A percentile compares a stretch with the other conserved stretches of the same genome.
phyloP scores from a whole-genome alignment of 2,329 filamentous ascomycete genomes.

The Salinomyces thailandicus region DNA sequence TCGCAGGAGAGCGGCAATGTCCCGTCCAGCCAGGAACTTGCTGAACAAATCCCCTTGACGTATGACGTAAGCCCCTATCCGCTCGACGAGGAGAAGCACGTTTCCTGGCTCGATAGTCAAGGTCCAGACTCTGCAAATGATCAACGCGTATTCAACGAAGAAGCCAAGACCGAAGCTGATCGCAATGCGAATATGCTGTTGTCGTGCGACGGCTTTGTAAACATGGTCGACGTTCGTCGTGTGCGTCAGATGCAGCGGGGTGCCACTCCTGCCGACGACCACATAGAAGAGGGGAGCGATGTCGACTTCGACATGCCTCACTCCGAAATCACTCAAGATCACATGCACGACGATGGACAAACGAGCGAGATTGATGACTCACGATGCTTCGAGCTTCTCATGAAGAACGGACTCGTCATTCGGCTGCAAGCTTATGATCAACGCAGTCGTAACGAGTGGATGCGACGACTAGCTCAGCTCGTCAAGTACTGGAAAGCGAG shows the following conservation, averaged over 20 bases:
- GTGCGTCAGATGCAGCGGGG: slow-evolving; percentile 47
- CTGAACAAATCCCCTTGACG: slow-evolving; percentile 47
- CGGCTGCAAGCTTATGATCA: slow-evolving; percentile 47
- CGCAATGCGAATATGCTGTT: slow-evolving; percentile 49
- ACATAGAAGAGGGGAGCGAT: slow-evolving; percentile 42
- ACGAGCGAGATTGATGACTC: slow-evolving; percentile 45
- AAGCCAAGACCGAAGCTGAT: slow-evolving; percentile 49
- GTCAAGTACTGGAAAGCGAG: slow-evolving; percentile 53
- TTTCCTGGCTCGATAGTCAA: slow-evolving; percentile 46
- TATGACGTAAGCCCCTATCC: slow-evolving; percentile 54
- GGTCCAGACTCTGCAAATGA: slow-evolving; percentile 25
- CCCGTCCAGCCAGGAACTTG: slow-evolving; percentile 45
- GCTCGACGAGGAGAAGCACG: slow-evolving; percentile 35
- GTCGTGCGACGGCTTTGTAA: slow-evolving; percentile 53
- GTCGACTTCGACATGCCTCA: slow-evolving; percentile 43
- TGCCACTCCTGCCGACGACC: slow-evolving; percentile 42
- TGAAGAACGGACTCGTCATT: slow-evolving; percentile 52
- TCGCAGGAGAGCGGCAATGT: slow-evolving; percentile 35
- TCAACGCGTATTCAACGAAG: slow-evolving; percentile 44
- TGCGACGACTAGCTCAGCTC: slow-evolving; percentile 45
- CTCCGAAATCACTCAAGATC: slow-evolving; percentile 22
- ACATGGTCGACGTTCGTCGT: slow-evolving; percentile 47
- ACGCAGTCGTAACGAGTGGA: slow-evolving; percentile 51
- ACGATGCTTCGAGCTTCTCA: slow-evolving; percentile 50
- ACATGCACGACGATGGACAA: slow-evolving; percentile 39